phyloP scores from a whole-genome alignment of 768 basidiomycete species.

The Coprinopsis sp. region DNA sequence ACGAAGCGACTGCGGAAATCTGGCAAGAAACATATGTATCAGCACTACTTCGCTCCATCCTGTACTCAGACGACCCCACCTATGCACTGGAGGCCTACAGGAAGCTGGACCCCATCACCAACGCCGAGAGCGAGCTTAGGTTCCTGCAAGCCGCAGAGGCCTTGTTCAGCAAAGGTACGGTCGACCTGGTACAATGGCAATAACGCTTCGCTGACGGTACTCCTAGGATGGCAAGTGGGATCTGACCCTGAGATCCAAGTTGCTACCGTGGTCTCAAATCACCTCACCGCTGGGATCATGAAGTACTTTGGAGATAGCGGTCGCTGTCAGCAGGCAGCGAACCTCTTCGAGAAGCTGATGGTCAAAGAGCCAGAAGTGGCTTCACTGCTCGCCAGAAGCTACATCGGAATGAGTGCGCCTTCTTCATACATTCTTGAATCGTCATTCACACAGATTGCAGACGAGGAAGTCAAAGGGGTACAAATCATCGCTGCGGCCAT shows the following conservation, averaged over 20 bases:
- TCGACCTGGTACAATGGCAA: not conserved
- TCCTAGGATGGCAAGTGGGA: slow-evolving; percentile 92
- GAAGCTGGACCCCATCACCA: slow-evolving; percentile 91
- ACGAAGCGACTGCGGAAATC: slow-evolving; percentile 84
- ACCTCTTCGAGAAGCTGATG: slow-evolving; percentile 87
- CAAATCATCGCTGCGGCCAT: slow-evolving; percentile 88
- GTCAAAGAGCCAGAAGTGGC: slow-evolving; percentile 88
- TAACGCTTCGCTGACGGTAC: not conserved
- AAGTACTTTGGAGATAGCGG: slow-evolving; percentile 96
- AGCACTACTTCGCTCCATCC: slow-evolving; percentile 82
- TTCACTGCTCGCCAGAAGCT: slow-evolving; percentile 80
- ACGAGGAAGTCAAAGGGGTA: slow-evolving; percentile 97
- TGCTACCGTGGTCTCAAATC: slow-evolving; percentile 93
- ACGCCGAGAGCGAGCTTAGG: slow-evolving; percentile 79
- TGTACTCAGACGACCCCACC: slow-evolving; percentile 93
- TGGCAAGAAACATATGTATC: slow-evolving; percentile 99
- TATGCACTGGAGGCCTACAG: slow-evolving; percentile 92
- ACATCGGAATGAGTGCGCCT: slow-evolving; percentile 93
- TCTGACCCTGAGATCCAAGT: slow-evolving; percentile 99
- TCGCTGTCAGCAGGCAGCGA: slow-evolving; percentile 81
- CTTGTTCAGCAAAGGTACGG: slow-evolving; percentile 76
- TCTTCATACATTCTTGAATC: too few species aligned
- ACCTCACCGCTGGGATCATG: slow-evolving; percentile 89
- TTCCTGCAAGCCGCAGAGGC: slow-evolving; percentile 90
- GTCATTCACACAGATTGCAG: slow-evolving; percentile 34